Conservation (phyloP, 1,139 yeast genomes). For the Suhomyces bolitotheri region DNA sequence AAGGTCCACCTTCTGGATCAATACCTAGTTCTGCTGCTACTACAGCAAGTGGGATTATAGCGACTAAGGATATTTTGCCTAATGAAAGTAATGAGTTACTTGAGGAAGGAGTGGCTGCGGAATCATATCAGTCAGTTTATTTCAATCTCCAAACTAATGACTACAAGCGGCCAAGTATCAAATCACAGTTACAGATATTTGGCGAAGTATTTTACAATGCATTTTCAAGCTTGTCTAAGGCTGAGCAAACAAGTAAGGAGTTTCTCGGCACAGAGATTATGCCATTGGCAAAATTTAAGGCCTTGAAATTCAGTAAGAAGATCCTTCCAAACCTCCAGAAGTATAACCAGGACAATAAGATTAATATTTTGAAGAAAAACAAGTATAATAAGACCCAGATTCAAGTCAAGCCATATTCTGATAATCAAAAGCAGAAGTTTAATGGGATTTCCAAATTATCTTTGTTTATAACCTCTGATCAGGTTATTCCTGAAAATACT, state of each 20-base stretch:
- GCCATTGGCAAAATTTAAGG: constrained; percentile 29
- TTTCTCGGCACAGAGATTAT: constrained; percentile 24
- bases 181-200: constrained; percentile 23
- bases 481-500: constrained; percentile 47
- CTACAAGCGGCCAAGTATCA: constrained; percentile 43
- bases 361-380: constrained; percentile 19
- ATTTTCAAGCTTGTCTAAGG: constrained; percentile 14
- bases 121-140: constrained; percentile 52
- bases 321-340: constrained; percentile 37
- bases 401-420: constrained; percentile 50
- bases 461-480: constrained; percentile 44
- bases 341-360: constrained; percentile 29
- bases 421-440: constrained; percentile 61
- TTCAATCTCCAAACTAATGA: constrained; percentile 50
- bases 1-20: background rate
- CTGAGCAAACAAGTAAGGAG: constrained; percentile 14
- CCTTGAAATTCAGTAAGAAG: constrained; percentile 33
- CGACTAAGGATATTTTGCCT: constrained; percentile 23
- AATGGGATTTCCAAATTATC: constrained; percentile 75
- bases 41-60: constrained; percentile 1
- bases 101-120: constrained; percentile 46
- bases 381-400: constrained; percentile 30
- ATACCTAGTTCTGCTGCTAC: background rate
- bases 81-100: constrained; percentile 42
- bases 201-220: constrained; percentile 25